Evolutionary conservation across 2,329 filamentous ascomycete species (phyloP), one percentile per base, ranked within the genome.

Genomic region (Xylariaceae sp.): DNA sequence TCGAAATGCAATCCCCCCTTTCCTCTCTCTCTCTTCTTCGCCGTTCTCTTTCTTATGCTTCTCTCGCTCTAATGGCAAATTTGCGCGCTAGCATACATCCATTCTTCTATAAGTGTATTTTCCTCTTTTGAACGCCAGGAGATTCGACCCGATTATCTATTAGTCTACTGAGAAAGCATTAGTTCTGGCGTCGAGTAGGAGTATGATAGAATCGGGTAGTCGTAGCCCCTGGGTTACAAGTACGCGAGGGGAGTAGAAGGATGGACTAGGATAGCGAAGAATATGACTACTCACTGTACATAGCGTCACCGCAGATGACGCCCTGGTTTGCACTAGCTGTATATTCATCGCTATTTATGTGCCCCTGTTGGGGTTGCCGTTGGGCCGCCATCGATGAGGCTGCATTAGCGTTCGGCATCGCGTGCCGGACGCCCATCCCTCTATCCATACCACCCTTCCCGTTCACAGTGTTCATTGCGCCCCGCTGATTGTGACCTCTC

Each of bases 381-480:
- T 64, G 66, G 10, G 61, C 63, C 57, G 76, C 74, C 71, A 79
- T 74, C 75, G 75, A 70, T 6, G 64, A 57, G 30, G 73, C 68
- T 62, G 75, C 72, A 57, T 74, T 76, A 72, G 79, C 76, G 66
- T 76, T 78, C 13, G 79, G 75, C 73, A 81, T 77, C 2, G 77
- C 74, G 15, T 77, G 75, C 48, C 72, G 76, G 69, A 79, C 73
- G 17, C 73, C 72, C 61, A 79, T 74, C 18, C 71, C 68, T 56
- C 76, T 71, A 35, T 70, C 72, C 5, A 72, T 69, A 9, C 72
- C 71, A 15, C 10, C 55, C 8, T 74, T 73, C 51, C 75, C 77
- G 44, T 76, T 76, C 70, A 78, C 74, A 77, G 80, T 11, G 34
- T 59, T 66, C 57, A 53, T 62, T 2, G 57, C 37, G 30, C 62